These are phyloP conservation scores for Phialophora macrospora DNA, from an alignment of 2,329 filamentous ascomycete species.

Conservation along the genomic window DNA sequence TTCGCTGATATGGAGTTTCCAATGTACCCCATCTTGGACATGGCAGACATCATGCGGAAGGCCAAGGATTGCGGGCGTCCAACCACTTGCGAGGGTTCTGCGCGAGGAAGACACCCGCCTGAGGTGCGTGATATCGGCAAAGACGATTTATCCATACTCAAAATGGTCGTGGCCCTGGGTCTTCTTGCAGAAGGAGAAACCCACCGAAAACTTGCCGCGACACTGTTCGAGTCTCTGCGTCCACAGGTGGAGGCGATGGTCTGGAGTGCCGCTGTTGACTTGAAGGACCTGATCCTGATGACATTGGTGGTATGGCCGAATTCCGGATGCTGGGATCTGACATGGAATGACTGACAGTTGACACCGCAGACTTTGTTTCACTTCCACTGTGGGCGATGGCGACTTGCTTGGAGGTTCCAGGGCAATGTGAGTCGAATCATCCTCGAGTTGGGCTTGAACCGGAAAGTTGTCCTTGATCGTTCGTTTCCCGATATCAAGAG, in stretches of 20 bases:
- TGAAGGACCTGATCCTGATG: slow-evolving; percentile 16
- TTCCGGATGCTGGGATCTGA: not conserved
- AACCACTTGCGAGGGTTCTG: not conserved
- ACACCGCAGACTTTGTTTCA: slow-evolving; percentile 21
- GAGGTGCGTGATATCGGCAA: not conserved
- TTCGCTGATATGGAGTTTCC: slow-evolving; percentile 12
- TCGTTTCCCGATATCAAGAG: slow-evolving; percentile 14
- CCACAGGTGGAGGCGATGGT: slow-evolving; percentile 17
- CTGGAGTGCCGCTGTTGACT: slow-evolving; percentile 15
- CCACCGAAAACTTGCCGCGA: slow-evolving; percentile 14
- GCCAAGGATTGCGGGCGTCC: not conserved
- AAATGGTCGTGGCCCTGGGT: slow-evolving; percentile 15
- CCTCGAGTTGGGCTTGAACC: slow-evolving; percentile 18
- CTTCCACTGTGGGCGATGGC: slow-evolving; percentile 19
- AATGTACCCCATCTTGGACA: slow-evolving; percentile 20
- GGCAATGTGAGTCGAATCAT: slow-evolving; percentile 22
- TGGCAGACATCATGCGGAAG: not conserved
- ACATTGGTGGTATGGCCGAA: slow-evolving; percentile 15
- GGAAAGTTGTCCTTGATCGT: slow-evolving; percentile 17
- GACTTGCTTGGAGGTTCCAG: slow-evolving; percentile 22
- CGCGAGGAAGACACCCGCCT: not conserved
- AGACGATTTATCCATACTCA: slow-evolving; percentile 17
- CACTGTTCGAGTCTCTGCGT: slow-evolving; percentile 12
- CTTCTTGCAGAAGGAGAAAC: slow-evolving; percentile 16
- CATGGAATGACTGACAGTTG: not conserved